Evolutionary conservation across 352 stramenopile genomes (phyloP).

Genomic region (Elongisporangium prolatum): DNA sequence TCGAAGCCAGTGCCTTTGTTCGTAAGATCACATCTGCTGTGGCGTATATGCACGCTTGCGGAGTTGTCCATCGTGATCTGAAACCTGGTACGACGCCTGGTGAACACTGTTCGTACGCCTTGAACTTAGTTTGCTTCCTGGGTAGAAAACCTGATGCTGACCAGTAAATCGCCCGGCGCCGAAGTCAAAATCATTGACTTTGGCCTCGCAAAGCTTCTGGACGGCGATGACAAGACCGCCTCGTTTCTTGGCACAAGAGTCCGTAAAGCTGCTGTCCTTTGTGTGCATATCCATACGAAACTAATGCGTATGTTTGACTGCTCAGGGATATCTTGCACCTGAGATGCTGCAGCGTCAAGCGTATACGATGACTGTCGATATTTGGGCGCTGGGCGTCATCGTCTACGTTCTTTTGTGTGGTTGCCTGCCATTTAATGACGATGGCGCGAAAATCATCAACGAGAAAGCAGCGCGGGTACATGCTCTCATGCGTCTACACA

Average conservation of each 20-base stretch:
- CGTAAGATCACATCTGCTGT: constrained; percentile 88
- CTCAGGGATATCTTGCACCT: constrained; percentile 94
- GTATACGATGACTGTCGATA: constrained; percentile 97
- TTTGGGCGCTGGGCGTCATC: constrained; percentile 98
- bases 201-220: constrained; percentile 93
- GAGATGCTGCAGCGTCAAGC: constrained; percentile 97
- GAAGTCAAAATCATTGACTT: constrained; percentile 99
- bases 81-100: constrained; percentile 57
- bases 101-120: background rate
- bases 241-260: constrained; percentile 81
- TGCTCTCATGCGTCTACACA: background rate
- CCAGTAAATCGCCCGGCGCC: constrained; percentile 67
- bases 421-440: constrained; percentile 98
- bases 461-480: constrained; percentile 65
- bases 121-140: constrained; percentile 3
- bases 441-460: constrained; percentile 84
- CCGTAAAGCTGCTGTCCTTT: constrained; percentile 1
- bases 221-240: constrained; percentile 73
- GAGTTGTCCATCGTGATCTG: constrained; percentile 87
- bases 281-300: background rate
- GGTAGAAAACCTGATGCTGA: constrained; percentile 82
- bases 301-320: background rate
- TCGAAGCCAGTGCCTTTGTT: constrained; percentile 83
- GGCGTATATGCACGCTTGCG: constrained; percentile 85
- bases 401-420: constrained; percentile 97